Conservation (phyloP, 1,139 yeast species). For the Taiozyma sp. region DNA sequence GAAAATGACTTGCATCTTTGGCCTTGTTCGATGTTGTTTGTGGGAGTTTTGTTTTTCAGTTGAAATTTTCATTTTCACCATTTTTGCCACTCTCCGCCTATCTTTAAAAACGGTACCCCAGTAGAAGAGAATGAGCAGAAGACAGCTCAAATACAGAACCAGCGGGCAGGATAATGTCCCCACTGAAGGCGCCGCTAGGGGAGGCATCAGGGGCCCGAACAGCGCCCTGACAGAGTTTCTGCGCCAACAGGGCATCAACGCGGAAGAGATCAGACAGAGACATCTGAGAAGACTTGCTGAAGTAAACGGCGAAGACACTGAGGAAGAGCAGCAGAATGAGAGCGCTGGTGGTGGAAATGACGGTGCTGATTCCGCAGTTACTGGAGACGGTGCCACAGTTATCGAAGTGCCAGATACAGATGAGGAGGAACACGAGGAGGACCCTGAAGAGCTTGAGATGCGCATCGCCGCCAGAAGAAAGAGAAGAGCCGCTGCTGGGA, state of each 20-base stretch:
- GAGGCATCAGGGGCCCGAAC: slow-evolving; percentile 69
- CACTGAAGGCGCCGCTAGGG: slow-evolving; percentile 24
- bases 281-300: slow-evolving; percentile 36
- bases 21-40: slow-evolving; percentile 1
- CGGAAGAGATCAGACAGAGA: slow-evolving; percentile 70
- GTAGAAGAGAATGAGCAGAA: slow-evolving; percentile 20
- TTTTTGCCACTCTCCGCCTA: slow-evolving; percentile 1
- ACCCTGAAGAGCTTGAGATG: slow-evolving; percentile 30
- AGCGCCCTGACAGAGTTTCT: slow-evolving; percentile 76
- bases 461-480: slow-evolving; percentile 38
- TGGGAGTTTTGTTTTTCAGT: background rate
- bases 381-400: slow-evolving; percentile 16
- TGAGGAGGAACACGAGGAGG: slow-evolving; percentile 15
- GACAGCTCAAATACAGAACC: slow-evolving; percentile 20
- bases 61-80: slow-evolving; percentile 1
- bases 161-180: slow-evolving; percentile 19
- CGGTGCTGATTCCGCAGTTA: slow-evolving; percentile 10
- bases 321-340: slow-evolving; percentile 8
- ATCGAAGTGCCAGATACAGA: background rate
- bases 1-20: slow-evolving; percentile 70
- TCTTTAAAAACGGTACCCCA: background rate
- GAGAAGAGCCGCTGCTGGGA: slow-evolving; percentile 28
- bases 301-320: slow-evolving; percentile 16
- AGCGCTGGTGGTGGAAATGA: slow-evolving; percentile 20
- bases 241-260: slow-evolving; percentile 80